Evolutionary conservation across 345 rosid genomes (phyloP), one percentile per base, ranked within the genome.

Genomic region (Populus simonii): DNA sequence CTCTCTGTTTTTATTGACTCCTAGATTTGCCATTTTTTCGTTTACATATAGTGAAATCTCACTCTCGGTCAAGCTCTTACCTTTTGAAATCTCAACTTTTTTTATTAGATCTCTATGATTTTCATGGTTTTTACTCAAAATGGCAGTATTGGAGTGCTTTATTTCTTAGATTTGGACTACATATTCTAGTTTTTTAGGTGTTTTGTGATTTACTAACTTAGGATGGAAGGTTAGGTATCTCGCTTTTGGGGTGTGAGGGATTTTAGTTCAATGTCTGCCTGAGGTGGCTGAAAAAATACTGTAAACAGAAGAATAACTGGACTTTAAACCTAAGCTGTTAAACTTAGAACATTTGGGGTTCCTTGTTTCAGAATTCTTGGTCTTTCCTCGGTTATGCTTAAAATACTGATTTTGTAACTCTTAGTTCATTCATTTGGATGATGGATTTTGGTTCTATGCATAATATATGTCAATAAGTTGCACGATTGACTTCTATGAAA

Each of bases 81-180:
- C 12, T 31, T 36, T 55, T 43, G 41, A 66, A 55, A 72, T 43
- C 27, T 63, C 43, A 69, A 45, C 57, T 61, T 68, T 18, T 55
- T 72, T 69, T 22, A 12, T 10, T 77, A 73, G 84, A 81, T 81
- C 84, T 81, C 38, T 25, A 27, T 51, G 31, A 43, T 66, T 79
- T 43, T 69, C 47, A 35, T 59, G 69, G 41, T 27, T 62, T 65
- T 68, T 41, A 43, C 66, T 61, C 61, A 55, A 45, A 33, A 57
- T 77, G 51, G 55, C 36, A 33, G 18, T 47, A 16, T 77, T 57
- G 71, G 71, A 53, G 41, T 38, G 36, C 2, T 63, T 75, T 79
- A 12, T 76, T 70, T 39, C 22, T 73, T 3, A n/a, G 69, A 66
- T 79, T 66, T 45, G 68, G 47, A n/a, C 20, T 17, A 18, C 65